phyloP scores from a whole-genome alignment of 306 rosid genomes.

The Boehmeria nivea region DNA sequence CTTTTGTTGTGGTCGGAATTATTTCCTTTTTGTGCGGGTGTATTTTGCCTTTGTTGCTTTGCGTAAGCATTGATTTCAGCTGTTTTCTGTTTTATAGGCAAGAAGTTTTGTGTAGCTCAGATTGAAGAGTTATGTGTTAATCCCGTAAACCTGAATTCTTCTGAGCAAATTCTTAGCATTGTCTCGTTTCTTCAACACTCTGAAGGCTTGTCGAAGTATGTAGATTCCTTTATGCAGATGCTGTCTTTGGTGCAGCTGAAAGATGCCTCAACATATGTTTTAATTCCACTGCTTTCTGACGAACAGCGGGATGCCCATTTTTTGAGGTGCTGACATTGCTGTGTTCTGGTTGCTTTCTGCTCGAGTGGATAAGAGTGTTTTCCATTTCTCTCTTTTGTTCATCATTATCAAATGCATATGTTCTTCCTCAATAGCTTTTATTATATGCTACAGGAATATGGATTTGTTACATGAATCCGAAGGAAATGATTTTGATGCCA shows the following conservation, averaged over 20 bases:
- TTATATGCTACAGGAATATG: conserved; percentile 48
- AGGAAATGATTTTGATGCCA: conserved; percentile 85
- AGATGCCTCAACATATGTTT: conserved; percentile 51
- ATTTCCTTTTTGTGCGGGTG: background rate
- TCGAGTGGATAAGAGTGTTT: background rate
- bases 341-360: conserved; percentile 15
- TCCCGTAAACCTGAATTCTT: conserved; percentile 46
- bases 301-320: conserved; percentile 63
- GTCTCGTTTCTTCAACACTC: conserved; percentile 76
- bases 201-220: conserved; percentile 75
- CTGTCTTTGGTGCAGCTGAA: conserved; percentile 66
- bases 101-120: conserved; percentile 76
- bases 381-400: conserved; percentile 1
- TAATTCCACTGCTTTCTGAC: conserved; percentile 74
- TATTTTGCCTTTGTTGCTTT: background rate
- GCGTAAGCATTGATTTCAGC: conserved; percentile 5
- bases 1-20: background rate
- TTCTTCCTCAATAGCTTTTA: conserved; percentile 16
- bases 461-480: conserved; percentile 50
- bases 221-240: conserved; percentile 97
- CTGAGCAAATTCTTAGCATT: conserved; percentile 65
- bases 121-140: conserved; percentile 68
- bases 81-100: conserved; percentile 44
- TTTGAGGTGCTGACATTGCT: conserved; percentile 45
- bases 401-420: background rate